These are phyloP conservation scores for Apophysomyces trapeziformis DNA, from an alignment of 371 early-diverging fungal genomes.

Conservation along the genomic window DNA sequence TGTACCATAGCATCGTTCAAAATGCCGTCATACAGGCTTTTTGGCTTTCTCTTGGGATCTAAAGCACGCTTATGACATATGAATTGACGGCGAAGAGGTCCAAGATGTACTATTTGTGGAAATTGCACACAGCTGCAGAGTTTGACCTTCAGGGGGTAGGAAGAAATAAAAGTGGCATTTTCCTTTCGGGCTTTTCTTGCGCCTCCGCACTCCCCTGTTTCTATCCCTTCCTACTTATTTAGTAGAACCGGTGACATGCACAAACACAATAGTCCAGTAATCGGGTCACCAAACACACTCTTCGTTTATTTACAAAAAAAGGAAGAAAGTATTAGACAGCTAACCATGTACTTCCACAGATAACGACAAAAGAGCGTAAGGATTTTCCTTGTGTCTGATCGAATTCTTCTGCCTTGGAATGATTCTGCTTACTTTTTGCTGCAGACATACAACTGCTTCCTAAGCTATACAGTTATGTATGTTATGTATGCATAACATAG, in stretches of 20 bases:
- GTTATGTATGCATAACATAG: too few species aligned
- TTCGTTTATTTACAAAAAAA: background rate
- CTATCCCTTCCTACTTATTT: background rate
- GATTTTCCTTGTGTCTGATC: too few species aligned
- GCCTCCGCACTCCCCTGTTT: slow-evolving; percentile 4
- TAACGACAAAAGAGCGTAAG: too few species aligned
- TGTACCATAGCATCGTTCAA: background rate
- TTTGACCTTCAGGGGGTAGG: background rate
- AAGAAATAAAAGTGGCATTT: background rate
- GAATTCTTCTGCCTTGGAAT: too few species aligned
- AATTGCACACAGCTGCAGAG: background rate
- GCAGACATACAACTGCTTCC: too few species aligned
- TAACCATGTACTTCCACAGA: too few species aligned
- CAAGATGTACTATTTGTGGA: background rate
- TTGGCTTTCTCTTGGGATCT: background rate
- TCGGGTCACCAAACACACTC: background rate
- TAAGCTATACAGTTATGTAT: too few species aligned
- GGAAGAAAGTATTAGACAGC: background rate
- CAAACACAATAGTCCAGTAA: background rate
- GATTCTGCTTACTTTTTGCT: too few species aligned
- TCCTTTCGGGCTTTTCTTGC: background rate
- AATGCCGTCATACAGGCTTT: background rate
- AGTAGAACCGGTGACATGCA: background rate
- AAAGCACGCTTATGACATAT: background rate
- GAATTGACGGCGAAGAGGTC: background rate